Evolutionary conservation across 2,329 filamentous ascomycete species (phyloP), one percentile per base, ranked within the genome.

Genomic region (Chaetomiaceae sp.): DNA sequence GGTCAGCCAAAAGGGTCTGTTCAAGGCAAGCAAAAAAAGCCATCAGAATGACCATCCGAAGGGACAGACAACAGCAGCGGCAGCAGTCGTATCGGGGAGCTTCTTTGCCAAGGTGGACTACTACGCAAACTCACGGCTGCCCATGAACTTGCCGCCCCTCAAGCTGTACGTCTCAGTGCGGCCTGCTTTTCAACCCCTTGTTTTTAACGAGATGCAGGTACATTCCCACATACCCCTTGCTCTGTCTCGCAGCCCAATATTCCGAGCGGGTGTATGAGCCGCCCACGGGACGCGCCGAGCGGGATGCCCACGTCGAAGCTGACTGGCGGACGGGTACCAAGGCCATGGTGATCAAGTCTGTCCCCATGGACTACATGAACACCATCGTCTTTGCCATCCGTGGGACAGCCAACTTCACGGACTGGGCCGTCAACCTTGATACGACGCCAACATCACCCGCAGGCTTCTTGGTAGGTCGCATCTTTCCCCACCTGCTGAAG

Each of bases 401-500:
- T 19, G 90, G 90, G 19, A 90, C 85, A 0, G 83, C 89, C 22
- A 87, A 82, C 6, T 88, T 94, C 61, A 83, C 88, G 73, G 90
- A 95, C 70, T 95, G 90, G 90, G 81, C 87, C 1, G 87, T 94
- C 42, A 95, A 95, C 67, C 78, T 94, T 50, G 82, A 88, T 46
- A 81, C 81, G 1, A 82, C 79, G 0, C 89, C 89, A 0, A 75
- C 79, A 0, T 76, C 82, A 1, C 88, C 90, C 0, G 66, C 65
- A 0, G 81, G 80, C 1, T 94, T 95, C 65, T 75, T 95, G 23
- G 51, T 54, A 54, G 14, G 51, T 22, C 31, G 23, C 37, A 12
- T 8, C 6, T 23, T 1, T 23, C 22, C 9, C 23, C 25, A 9
- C 4, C 14, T 4, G 23, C 11, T 15, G 27, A 31, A 9, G 8